These are phyloP conservation scores for Zelonia costaricensis DNA, from an alignment of 208 protist species.

Conservation along the genomic window DNA sequence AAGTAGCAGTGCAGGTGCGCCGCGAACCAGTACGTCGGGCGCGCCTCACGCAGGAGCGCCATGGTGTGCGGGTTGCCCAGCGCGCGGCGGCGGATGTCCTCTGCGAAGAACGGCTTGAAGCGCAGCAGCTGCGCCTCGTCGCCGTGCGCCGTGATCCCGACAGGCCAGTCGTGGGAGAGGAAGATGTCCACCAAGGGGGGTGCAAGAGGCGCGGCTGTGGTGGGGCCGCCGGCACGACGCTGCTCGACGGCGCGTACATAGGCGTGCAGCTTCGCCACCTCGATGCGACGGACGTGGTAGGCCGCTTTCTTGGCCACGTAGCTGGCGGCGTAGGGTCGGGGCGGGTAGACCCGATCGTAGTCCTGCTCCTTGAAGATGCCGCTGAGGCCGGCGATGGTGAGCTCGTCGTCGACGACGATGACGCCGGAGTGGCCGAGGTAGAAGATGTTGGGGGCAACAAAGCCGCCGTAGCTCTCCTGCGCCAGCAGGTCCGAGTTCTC, in stretches of 20 bases:
- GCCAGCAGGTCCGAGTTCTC: slow-evolving; percentile 96
- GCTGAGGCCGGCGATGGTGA: slow-evolving; percentile 79
- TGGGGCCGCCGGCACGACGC: slow-evolving; percentile 2
- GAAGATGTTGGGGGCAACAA: slow-evolving; percentile 98
- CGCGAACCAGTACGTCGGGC: slow-evolving; percentile 80
- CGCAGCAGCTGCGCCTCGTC: slow-evolving; percentile 75
- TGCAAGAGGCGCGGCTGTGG: slow-evolving; percentile 3
- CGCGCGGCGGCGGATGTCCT: slow-evolving; percentile 71
- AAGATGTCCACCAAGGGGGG: slow-evolving; percentile 65
- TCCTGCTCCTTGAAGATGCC: slow-evolving; percentile 91
- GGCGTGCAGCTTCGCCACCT: slow-evolving; percentile 80
- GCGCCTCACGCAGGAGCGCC: slow-evolving; percentile 50
- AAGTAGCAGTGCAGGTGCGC: slow-evolving; percentile 92
- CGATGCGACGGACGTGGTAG: slow-evolving; percentile 88
- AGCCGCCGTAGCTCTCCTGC: slow-evolving; percentile 96
- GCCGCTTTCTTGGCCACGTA: slow-evolving; percentile 61
- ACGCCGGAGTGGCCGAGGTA: slow-evolving; percentile 96
- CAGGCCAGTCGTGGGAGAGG: slow-evolving; percentile 93
- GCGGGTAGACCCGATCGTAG: slow-evolving; percentile 75
- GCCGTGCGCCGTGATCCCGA: slow-evolving; percentile 85
- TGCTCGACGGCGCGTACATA: slow-evolving; percentile 23
- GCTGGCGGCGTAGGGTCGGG: slow-evolving; percentile 62
- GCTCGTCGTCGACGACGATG: slow-evolving; percentile 76
- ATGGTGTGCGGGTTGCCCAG: slow-evolving; percentile 89
- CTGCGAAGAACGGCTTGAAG: slow-evolving; percentile 86